phyloP scores from a whole-genome alignment of 2,329 filamentous ascomycete genomes.

The Fusarium drepaniforme region DNA sequence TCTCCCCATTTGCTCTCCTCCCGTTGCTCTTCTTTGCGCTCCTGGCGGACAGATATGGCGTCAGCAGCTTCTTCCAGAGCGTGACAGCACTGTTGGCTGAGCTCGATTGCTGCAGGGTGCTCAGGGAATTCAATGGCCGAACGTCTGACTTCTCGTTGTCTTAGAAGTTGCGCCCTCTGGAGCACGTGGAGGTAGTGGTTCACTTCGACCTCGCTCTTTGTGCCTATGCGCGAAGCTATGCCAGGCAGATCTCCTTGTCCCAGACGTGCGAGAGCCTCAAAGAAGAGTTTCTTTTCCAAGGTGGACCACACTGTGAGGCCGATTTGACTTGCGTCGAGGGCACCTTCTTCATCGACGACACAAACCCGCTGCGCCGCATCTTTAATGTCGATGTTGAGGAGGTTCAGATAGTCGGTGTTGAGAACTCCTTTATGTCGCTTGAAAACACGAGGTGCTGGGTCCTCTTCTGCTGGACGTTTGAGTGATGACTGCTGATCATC shows the following conservation, averaged over 20 bases:
- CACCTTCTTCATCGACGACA: slow-evolving; percentile 45
- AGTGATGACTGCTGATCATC: slow-evolving; percentile 33
- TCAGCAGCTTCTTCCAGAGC: slow-evolving; percentile 78
- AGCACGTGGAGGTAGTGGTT: slow-evolving; percentile 76
- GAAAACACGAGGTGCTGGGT: slow-evolving; percentile 48
- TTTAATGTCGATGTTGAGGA: slow-evolving; percentile 70
- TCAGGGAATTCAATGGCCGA: slow-evolving; percentile 62
- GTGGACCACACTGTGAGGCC: slow-evolving; percentile 79
- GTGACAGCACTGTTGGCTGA: slow-evolving; percentile 73
- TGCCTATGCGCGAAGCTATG: slow-evolving; percentile 73
- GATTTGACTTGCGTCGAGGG: slow-evolving; percentile 65
- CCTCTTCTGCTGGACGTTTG: slow-evolving; percentile 47
- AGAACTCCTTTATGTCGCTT: slow-evolving; percentile 60
- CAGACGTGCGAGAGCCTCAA: slow-evolving; percentile 71
- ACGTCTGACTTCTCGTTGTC: slow-evolving; percentile 50
- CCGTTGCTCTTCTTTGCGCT: slow-evolving; percentile 68
- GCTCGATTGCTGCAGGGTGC: slow-evolving; percentile 78
- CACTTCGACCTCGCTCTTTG: slow-evolving; percentile 82
- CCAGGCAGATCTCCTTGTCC: slow-evolving; percentile 72
- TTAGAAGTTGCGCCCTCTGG: slow-evolving; percentile 59
- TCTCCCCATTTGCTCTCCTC: slow-evolving; percentile 73
- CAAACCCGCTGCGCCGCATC: slow-evolving; percentile 59
- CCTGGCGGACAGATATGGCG: slow-evolving; percentile 72
- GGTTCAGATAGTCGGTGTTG: slow-evolving; percentile 60
- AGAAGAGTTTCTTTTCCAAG: slow-evolving; percentile 78